A percentile compares a stretch with the other conserved stretches of the same genome.
Evolutionary conservation across 345 rosid genomes (phyloP).

Genomic region (Moricandia moricandioides): DNA sequence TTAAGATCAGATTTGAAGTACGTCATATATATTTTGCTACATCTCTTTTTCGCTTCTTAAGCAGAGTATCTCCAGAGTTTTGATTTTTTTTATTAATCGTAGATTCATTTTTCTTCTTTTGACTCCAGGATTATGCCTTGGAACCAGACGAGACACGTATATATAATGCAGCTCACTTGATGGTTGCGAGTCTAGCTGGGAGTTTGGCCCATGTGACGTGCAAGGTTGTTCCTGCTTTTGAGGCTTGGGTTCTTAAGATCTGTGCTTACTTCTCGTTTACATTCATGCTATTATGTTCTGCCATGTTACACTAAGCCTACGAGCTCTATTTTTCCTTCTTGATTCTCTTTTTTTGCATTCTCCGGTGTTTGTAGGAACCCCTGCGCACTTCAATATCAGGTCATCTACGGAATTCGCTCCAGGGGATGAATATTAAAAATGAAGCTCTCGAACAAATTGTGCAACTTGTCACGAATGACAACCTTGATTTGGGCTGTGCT

Average conservation of each 20-base stretch:
- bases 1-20: not conserved
- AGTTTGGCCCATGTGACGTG: conserved; percentile 98
- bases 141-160: conserved; percentile 55
- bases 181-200: conserved; percentile 99
- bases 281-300: conserved; percentile 12
- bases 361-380: conserved; percentile 67
- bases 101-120: not conserved
- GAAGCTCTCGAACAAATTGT: conserved; percentile 87
- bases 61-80: not conserved
- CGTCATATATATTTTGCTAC: not conserved
- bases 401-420: conserved; percentile 75
- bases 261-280: not conserved
- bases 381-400: conserved; percentile 81
- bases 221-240: conserved; percentile 61
- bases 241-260: conserved; percentile 9
- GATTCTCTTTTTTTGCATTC: not conserved
- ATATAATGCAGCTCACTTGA: conserved; percentile 88
- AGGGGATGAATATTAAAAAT: conserved; percentile 56
- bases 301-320: not conserved
- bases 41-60: not conserved
- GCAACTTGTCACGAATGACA: conserved; percentile 82
- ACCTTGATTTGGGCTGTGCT: conserved; percentile 50
- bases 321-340: not conserved
- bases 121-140: conserved; percentile 75
- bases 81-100: not conserved